A percentile compares a stretch with the other conserved stretches of the same genome.
These are phyloP conservation scores for Brasilioporus rufonigricans DNA, from an alignment of 768 basidiomycete genomes.

Conservation along the genomic window DNA sequence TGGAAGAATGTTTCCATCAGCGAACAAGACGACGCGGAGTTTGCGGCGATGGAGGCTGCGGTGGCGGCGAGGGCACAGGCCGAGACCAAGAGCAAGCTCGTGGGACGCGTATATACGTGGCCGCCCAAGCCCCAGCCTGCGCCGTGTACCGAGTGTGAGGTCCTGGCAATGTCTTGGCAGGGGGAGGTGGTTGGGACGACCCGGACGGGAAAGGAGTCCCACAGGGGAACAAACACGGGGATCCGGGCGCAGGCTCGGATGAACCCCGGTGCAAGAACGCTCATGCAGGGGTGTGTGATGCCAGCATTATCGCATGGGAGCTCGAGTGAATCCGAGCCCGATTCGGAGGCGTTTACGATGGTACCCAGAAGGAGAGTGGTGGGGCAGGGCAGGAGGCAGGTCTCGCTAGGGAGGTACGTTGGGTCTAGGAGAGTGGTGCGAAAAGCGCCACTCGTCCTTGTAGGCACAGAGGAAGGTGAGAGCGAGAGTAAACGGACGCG, in stretches of 20 bases:
- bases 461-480: neutral
- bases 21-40: conserved; percentile 26
- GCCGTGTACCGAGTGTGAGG: conserved; percentile 7
- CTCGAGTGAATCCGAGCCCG: conserved; percentile 13
- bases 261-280: neutral
- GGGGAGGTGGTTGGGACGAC: neutral
- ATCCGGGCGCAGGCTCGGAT: neutral
- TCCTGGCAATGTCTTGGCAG: neutral
- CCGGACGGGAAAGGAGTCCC: neutral
- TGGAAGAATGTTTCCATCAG: conserved; percentile 32
- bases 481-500: neutral
- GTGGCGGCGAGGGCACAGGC: neutral
- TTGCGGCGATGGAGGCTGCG: neutral
- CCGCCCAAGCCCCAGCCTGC: conserved; percentile 15
- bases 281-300: neutral
- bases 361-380: neutral
- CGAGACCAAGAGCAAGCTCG: neutral
- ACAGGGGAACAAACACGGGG: neutral
- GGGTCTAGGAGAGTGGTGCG: conserved; percentile 6
- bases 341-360: conserved; percentile 2
- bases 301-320: conserved; percentile 11
- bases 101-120: conserved; percentile 21
- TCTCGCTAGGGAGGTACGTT: neutral
- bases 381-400: neutral
- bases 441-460: neutral